Base-by-base conservation (phyloP, 2,329 filamentous ascomycete genomes). In the Colletotrichum theobromicola region DNA sequence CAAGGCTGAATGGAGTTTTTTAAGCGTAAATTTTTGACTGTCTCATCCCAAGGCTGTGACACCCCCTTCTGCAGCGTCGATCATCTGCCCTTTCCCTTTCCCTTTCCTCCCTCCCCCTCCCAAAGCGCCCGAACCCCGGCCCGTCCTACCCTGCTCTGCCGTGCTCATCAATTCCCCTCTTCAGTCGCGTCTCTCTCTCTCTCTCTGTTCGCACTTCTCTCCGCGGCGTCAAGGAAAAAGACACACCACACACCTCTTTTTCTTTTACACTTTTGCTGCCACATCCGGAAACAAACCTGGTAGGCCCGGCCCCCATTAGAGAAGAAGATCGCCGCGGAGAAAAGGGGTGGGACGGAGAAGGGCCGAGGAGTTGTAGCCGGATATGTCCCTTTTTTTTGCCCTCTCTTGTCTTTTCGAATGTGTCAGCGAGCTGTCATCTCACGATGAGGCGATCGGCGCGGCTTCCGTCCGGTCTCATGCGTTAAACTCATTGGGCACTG, bases 1-100 rank as follows among this genome's bases (percentile, higher is more conserved):
- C 30, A 8, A 26, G 15, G 42, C 30, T 26, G 30, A 10, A 68
- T 18, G n/a, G n/a, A n/a, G 16, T n/a, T 66, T 73, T 72, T 74
- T 74, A 74, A 74, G 71, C 71, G 71, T 74, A 74, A 74, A 74
- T 71, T n/a, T 21, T 62, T 37, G 37, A 18, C 60, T 66, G 67
- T 71, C 71, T 66, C 67, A 66, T 66, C 71, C 67, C 71, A 61
- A 53, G 60, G 50, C 67, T 66, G 53, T 70, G 50, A 66, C 71
- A 71, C 32, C 37, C 32, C 37, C 26, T 55, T 74, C 71, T 71
- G 71, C 71, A 66, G 67, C 67, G 71, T 74, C 71, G 67, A 71
- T 71, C 67, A 71, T 65, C 60, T 57, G 24, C 65, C 16, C 28
- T 66, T 66, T 64, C 35, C 30, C 26, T 18, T 18, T 30, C 26